A percentile compares a stretch with the other conserved stretches of the same genome.
Evolutionary conservation across 176 grass and related monocot genomes (phyloP).

Genomic region (Olyra latifolia): DNA sequence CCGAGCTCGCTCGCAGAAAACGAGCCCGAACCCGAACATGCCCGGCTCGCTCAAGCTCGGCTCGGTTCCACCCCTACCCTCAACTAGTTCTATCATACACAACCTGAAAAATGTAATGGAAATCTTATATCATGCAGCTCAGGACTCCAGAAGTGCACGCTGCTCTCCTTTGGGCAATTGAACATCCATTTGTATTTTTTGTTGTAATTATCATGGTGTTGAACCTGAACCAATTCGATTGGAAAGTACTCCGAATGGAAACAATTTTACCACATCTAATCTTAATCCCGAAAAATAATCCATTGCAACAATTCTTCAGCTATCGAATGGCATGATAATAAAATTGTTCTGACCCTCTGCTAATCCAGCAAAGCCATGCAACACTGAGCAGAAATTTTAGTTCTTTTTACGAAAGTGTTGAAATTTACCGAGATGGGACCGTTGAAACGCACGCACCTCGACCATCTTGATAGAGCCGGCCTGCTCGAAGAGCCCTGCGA

Average conservation of each 20-base stretch:
- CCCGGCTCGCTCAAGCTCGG: no score
- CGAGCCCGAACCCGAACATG: no score
- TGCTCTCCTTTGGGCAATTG: not conserved
- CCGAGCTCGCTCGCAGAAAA: no score
- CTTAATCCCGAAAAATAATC: not conserved
- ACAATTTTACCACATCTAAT: not conserved
- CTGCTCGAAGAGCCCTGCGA: slow-evolving; percentile 81
- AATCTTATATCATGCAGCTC: not conserved
- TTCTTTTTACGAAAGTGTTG: not conserved
- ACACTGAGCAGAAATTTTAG: not conserved
- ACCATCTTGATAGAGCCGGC: slow-evolving; percentile 91
- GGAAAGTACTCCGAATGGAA: not conserved
- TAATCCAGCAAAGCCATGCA: not conserved
- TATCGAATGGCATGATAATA: not conserved
- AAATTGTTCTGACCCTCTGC: not conserved
- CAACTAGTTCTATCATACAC: slow-evolving; percentile 97
- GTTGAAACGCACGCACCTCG: slow-evolving; percentile 53
- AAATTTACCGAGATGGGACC: not conserved
- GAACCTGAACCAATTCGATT: not conserved
- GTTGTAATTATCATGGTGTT: not conserved
- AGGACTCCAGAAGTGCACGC: not conserved
- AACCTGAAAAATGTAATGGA: slow-evolving; percentile 48
- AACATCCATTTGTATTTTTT: not conserved
- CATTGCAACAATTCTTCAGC: not conserved
- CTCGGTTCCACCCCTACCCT: no score